Evolutionary conservation across 164 flowering plant genomes (phyloP).

Genomic region (Magnolia sinica): DNA sequence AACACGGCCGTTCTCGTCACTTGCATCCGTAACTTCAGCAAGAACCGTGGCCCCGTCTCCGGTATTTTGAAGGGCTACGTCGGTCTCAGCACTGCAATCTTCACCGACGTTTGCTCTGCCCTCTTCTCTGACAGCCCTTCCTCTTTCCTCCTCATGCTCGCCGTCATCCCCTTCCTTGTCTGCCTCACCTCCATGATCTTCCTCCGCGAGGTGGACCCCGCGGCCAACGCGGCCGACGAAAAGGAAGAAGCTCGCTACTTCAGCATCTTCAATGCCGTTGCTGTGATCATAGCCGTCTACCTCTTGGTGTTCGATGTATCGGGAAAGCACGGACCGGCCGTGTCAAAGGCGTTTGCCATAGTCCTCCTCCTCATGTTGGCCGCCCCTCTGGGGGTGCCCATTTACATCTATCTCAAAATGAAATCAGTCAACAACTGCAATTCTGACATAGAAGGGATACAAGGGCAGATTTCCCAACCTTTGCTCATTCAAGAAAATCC

Average conservation of each 20-base stretch:
- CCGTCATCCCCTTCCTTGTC: constrained; percentile 55
- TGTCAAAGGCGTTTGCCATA: constrained; percentile 28
- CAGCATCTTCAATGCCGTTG: constrained; percentile 28
- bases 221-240: constrained; percentile 21
- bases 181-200: constrained; percentile 60
- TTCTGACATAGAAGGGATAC: constrained; percentile 39
- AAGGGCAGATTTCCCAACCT: constrained; percentile 36
- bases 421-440: not conserved
- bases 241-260: constrained; percentile 26
- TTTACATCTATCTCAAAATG: constrained; percentile 21
- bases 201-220: constrained; percentile 60
- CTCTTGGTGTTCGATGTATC: constrained; percentile 35
- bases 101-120: constrained; percentile 71
- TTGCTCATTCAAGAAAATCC: constrained; percentile 23
- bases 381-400: constrained; percentile 48
- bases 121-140: constrained; percentile 60
- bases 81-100: constrained; percentile 86
- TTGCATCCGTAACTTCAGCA: constrained; percentile 74
- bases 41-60: constrained; percentile 77
- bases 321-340: constrained; percentile 29
- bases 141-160: constrained; percentile 59
- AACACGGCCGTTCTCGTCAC: constrained; percentile 89
- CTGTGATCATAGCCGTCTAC: constrained; percentile 39
- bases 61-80: constrained; percentile 84
- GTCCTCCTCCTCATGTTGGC: constrained; percentile 34